Conservation (phyloP, 441 rosid species). For the Capsella rubella region DNA sequence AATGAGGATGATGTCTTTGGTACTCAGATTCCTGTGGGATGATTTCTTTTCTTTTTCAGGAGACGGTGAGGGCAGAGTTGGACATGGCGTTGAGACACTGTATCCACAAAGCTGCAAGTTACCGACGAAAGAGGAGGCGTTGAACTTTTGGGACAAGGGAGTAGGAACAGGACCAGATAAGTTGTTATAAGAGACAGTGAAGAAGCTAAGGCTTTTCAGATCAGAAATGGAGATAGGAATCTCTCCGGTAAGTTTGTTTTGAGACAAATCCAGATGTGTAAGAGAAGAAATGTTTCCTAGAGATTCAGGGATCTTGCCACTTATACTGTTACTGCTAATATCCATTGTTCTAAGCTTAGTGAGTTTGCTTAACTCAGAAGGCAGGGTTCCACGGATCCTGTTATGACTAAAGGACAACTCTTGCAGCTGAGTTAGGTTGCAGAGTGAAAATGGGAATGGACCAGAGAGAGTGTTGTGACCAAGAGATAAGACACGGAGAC, state of each 20-base stretch:
- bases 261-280: constrained; percentile 62
- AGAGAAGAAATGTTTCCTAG: constrained; percentile 65
- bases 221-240: constrained; percentile 67
- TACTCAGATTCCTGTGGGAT: constrained; percentile 56
- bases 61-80: constrained; percentile 49
- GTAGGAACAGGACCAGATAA: constrained; percentile 81
- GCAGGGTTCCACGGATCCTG: constrained; percentile 53
- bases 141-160: constrained; percentile 66
- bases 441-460: constrained; percentile 56
- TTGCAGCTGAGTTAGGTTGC: constrained; percentile 55
- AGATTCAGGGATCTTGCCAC: constrained; percentile 60
- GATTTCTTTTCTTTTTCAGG: constrained; percentile 34
- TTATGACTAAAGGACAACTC: constrained; percentile 56
- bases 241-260: constrained; percentile 63
- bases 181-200: constrained; percentile 83
- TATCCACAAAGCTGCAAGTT: constrained; percentile 82
- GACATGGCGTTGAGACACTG: constrained; percentile 60
- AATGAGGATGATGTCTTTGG: constrained; percentile 73
- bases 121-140: constrained; percentile 73
- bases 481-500: constrained; percentile 51
- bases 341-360: constrained; percentile 59
- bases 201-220: constrained; percentile 55
- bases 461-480: constrained; percentile 63
- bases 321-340: constrained; percentile 59
- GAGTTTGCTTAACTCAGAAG: constrained; percentile 53